Conservation (phyloP, 768 basidiomycete species). For the Tricholoma hemisulphureum region DNA sequence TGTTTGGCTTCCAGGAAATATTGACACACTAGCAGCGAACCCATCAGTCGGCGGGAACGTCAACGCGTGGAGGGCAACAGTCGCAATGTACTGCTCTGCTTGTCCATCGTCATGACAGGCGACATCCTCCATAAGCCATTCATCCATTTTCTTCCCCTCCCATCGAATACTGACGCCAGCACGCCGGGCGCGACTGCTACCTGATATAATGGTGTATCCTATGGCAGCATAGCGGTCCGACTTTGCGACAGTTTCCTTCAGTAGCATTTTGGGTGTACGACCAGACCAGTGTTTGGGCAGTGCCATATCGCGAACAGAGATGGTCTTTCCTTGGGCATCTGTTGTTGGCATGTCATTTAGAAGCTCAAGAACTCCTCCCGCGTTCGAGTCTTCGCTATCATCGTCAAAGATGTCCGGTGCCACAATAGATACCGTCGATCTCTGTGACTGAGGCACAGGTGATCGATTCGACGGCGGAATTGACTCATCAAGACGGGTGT, state of each 20-base stretch:
- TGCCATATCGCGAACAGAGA: conserved; percentile 67
- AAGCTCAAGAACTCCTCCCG: conserved; percentile 68
- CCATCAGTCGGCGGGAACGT: conserved; percentile 63
- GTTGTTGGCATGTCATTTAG: conserved; percentile 62
- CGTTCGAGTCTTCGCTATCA: conserved; percentile 43
- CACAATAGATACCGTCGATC: conserved; percentile 5
- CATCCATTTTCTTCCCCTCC: conserved; percentile 55
- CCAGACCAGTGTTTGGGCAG: conserved; percentile 84
- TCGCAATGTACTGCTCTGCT: conserved; percentile 89
- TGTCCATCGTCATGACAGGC: conserved; percentile 77
- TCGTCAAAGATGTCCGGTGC: conserved; percentile 51
- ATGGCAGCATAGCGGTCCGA: conserved; percentile 73
- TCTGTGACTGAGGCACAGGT: conserved; percentile 16
- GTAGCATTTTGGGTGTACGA: conserved; percentile 71
- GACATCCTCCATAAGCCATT: conserved; percentile 82
- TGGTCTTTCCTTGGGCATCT: conserved; percentile 51
- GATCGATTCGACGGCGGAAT: conserved; percentile 13
- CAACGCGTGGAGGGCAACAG: conserved; percentile 78
- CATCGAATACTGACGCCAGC: conserved; percentile 72
- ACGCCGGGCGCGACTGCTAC: conserved; percentile 71
- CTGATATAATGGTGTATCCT: conserved; percentile 63
- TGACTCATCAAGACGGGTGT: background rate
- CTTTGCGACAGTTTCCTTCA: conserved; percentile 68
- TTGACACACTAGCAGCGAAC: conserved; percentile 53
- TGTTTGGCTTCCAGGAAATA: conserved; percentile 49